These are phyloP conservation scores for Rhodotorula kratochvilovae DNA, from an alignment of 768 basidiomycete species.

Conservation along the genomic window DNA sequence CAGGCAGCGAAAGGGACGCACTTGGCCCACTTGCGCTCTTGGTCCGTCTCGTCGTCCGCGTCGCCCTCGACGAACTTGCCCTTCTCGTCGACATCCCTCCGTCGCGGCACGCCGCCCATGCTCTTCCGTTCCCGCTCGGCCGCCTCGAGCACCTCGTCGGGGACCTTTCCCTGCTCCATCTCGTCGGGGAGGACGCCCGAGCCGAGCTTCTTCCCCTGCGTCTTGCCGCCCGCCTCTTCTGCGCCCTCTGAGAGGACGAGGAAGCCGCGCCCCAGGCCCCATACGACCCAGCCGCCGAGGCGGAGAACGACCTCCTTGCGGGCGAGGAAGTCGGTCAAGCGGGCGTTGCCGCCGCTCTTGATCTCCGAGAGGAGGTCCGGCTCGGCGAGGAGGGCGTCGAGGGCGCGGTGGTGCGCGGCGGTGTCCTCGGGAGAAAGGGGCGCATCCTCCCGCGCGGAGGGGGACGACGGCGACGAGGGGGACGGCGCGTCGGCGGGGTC, in stretches of 20 bases:
- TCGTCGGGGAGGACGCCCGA: slow-evolving; percentile 35
- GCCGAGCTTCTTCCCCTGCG: slow-evolving; percentile 1
- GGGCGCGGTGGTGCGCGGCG: slow-evolving; percentile 38
- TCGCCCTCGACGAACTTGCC: slow-evolving; percentile 8
- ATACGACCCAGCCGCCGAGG: slow-evolving; percentile 77
- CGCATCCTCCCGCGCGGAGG: neutral
- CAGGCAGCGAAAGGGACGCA: slow-evolving; percentile 3
- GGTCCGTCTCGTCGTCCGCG: slow-evolving; percentile 10
- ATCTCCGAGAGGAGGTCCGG: slow-evolving; percentile 91
- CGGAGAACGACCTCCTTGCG: slow-evolving; percentile 73
- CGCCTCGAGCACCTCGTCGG: slow-evolving; percentile 27
- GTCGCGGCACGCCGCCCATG: slow-evolving; percentile 33
- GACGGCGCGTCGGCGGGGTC: slow-evolving; percentile 2
- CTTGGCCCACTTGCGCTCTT: slow-evolving; percentile 17
- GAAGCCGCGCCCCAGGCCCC: slow-evolving; percentile 76
- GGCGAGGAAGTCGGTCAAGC: slow-evolving; percentile 81
- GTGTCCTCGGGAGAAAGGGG: neutral
- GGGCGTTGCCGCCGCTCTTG: slow-evolving; percentile 78
- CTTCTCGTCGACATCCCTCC: slow-evolving; percentile 9
- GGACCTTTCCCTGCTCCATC: slow-evolving; percentile 30
- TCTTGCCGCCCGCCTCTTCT: neutral
- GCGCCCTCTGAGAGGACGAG: slow-evolving; percentile 36
- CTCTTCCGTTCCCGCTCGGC: slow-evolving; percentile 17
- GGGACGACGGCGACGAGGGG: neutral
- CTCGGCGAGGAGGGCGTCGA: slow-evolving; percentile 89